Evolutionary conservation across 2,329 filamentous ascomycete genomes (phyloP), one percentile per base, ranked within the genome.

Genomic region (Paracoccidioides lutzii): DNA sequence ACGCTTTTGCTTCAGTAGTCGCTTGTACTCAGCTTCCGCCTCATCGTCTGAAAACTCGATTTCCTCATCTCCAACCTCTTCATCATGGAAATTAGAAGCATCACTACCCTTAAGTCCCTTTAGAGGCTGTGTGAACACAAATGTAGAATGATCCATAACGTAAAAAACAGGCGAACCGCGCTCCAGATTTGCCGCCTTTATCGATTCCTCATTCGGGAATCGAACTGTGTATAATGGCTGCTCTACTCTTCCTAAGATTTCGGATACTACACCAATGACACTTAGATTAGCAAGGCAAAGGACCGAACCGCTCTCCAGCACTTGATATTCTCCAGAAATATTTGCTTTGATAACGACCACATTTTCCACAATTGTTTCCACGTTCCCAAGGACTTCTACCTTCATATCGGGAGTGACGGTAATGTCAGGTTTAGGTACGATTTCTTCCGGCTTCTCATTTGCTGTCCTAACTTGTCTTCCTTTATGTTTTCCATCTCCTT

Each of bases 41-140:
- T 98, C 93, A 64, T 98, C 93, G 62, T 98, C 93, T 0, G 91
- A 96, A 69, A 97, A 97, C 67, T 97, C 93, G 63, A 89, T 81
- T 67, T 97, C 91, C 41, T 95, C 88, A 37, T 87, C 85, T 14
- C 75, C 83, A 6, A 90, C 80, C 72, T 97, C 91, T 69, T 98
- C 93, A 62, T 97, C 93, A 69, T 95, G 87, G 55, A 95, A 79
- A 67, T 97, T 97, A 53, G 89, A 95, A 7, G 93, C 91, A 70
- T 98, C 93, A 8, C 89, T 93, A 58, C 90, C 89, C 73, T 95
- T 97, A 64, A 86, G 68, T 53, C 78, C 79, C 69, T 85, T 87
- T 56, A 97, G 75, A 5, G 85, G 82, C 67, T 93, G 81, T 0
- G 91, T 96, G 66, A 95, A 93, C 55, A 95, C 88, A 63, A 86